Conservation (phyloP, 306 rosid species). For the Begonia fuchsioides region DNA sequence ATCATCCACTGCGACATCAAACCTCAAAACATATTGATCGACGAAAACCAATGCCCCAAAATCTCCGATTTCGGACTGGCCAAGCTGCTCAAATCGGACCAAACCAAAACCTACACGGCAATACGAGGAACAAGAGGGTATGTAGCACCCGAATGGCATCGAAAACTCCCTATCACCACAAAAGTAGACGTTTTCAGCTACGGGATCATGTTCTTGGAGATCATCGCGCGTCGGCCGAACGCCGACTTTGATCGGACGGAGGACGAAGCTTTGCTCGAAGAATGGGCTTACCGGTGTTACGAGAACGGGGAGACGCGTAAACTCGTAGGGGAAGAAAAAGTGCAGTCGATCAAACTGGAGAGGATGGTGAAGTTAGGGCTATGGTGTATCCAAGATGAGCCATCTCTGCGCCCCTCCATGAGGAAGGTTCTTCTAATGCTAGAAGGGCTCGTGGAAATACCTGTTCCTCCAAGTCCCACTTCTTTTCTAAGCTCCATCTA, state of each 20-base stretch:
- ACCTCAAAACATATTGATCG: slow-evolving; percentile 22
- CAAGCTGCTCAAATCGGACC: slow-evolving; percentile 14
- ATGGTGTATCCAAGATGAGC: slow-evolving; percentile 21
- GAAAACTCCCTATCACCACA: slow-evolving; percentile 4
- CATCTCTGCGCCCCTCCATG: slow-evolving; percentile 11
- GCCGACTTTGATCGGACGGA: slow-evolving; percentile 6
- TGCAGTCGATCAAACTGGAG: slow-evolving; percentile 5
- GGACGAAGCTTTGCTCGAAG: slow-evolving; percentile 15
- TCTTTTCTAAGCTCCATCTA: background rate
- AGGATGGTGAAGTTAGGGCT: slow-evolving; percentile 14
- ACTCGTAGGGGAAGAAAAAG: slow-evolving; percentile 2
- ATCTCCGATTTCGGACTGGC: slow-evolving; percentile 17
- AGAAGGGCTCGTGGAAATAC: background rate
- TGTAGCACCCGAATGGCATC: slow-evolving; percentile 21
- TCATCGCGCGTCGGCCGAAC: slow-evolving; percentile 6
- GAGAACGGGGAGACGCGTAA: slow-evolving; percentile 6
- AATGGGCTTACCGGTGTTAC: slow-evolving; percentile 6
- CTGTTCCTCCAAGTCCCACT: background rate
- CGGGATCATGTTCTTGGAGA: slow-evolving; percentile 18
- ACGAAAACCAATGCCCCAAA: slow-evolving; percentile 7
- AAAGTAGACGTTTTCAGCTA: slow-evolving; percentile 20
- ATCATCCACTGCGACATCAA: slow-evolving; percentile 23
- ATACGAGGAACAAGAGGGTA: slow-evolving; percentile 24
- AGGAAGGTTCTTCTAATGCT: background rate
- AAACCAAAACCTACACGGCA: slow-evolving; percentile 13